Percentiles rank a stretch among this genome's conserved stretches.
phyloP scores from a whole-genome alignment of 257 asterid genomes.

The Solanum medicagineum region DNA sequence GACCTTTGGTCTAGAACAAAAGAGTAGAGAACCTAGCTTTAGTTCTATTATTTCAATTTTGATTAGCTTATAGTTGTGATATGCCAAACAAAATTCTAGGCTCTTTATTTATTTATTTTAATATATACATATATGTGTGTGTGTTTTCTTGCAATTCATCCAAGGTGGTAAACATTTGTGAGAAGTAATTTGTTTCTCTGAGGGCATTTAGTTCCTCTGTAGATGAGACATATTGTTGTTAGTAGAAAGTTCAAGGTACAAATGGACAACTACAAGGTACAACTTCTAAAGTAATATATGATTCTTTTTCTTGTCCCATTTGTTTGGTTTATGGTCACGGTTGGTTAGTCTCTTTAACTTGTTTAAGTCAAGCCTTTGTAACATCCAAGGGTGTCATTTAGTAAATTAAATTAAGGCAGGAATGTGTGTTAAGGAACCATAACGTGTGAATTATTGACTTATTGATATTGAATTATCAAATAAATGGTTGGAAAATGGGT shows the following conservation, averaged over 20 bases:
- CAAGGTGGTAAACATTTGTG: neutral
- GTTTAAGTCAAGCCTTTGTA: neutral
- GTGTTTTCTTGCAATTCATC: neutral
- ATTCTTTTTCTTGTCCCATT: neutral
- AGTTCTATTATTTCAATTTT: neutral
- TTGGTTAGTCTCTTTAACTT: neutral
- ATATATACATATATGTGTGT: neutral
- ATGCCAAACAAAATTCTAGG: neutral
- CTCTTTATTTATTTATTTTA: neutral
- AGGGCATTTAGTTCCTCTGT: neutral
- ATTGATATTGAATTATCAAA: no score
- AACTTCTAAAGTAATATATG: neutral
- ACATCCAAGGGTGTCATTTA: neutral
- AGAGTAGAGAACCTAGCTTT: neutral
- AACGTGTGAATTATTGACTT: no score
- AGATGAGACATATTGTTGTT: neutral
- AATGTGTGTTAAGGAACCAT: no score
- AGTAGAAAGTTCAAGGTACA: neutral
- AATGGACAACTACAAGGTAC: neutral
- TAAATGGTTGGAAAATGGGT: no score
- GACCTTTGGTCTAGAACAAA: conserved; percentile 46
- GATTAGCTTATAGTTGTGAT: neutral
- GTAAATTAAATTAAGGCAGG: no score
- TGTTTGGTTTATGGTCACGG: neutral
- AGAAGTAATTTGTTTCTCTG: neutral